Conservation (phyloP, 2,329 filamentous ascomycete species). For the Arthrinium puccinioides region DNA sequence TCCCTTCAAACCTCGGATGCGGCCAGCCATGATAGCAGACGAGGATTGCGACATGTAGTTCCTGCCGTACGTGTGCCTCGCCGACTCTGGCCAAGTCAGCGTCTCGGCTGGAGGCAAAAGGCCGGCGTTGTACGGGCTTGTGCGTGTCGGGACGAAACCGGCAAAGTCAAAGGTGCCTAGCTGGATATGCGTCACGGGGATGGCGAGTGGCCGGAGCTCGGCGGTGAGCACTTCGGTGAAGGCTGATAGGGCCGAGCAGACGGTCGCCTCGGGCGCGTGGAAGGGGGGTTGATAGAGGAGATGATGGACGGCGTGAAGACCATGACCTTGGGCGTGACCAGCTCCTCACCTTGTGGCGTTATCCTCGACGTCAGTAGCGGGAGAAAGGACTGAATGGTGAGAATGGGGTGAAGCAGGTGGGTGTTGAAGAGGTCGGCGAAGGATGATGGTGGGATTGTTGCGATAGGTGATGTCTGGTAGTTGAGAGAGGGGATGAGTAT, state of each 20-base stretch:
- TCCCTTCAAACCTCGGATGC: constrained; percentile 54
- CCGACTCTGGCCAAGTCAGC: constrained; percentile 56
- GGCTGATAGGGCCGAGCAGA: constrained; percentile 79
- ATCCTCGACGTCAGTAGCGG: constrained; percentile 63
- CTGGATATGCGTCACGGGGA: constrained; percentile 80
- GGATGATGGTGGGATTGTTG: constrained; percentile 73
- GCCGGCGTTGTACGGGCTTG: constrained; percentile 15
- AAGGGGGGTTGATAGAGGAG: constrained; percentile 73
- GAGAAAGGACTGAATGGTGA: constrained; percentile 85
- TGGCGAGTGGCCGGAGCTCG: constrained; percentile 68
- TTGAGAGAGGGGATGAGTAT: constrained; percentile 76
- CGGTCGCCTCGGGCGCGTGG: constrained; percentile 77
- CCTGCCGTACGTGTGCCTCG: constrained; percentile 52
- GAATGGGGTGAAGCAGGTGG: constrained; percentile 81
- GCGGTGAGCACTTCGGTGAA: constrained; percentile 75
- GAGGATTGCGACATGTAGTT: constrained; percentile 51
- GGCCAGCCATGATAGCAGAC: constrained; percentile 48
- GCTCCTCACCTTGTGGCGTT: constrained; percentile 20
- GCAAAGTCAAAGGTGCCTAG: constrained; percentile 86
- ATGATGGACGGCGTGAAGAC: constrained; percentile 76
- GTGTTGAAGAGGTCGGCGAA: constrained; percentile 91
- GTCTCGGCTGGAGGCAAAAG: constrained; percentile 43
- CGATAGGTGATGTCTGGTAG: constrained; percentile 77
- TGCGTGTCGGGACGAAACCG: constrained; percentile 47
- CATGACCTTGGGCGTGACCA: constrained; percentile 58